Base-by-base conservation (phyloP, 2,329 filamentous ascomycete species). In the Neonectria punicea region DNA sequence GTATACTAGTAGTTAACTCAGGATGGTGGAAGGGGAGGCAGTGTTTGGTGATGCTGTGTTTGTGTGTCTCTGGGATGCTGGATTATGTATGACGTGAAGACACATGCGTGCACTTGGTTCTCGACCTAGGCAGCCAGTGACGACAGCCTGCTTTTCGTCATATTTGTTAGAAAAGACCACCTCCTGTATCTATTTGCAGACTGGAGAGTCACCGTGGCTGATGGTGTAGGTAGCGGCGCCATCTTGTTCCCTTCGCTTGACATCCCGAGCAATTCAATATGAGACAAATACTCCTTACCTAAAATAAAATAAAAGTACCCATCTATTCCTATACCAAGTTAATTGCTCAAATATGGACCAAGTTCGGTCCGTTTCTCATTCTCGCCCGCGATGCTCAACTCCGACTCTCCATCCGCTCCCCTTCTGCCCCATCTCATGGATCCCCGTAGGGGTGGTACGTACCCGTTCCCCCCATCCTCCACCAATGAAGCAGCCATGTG, bases 91-190 rank as follows among this genome's bases (percentile, higher is more conserved):
- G 47, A 50, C 47, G 47, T 34, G 47, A 50, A 50, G 16, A n/a
- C 25, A 50, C 28, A 49, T 20, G 28, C 32, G 11, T 18, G 10
- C 20, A 39, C 28, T 14, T 46, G 36, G 16, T 25, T 25, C 8
- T 32, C 32, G 16, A 47, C 25, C 44, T 30, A n/a, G 25, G 5
- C 25, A 25, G 28, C 28, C 11, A 34, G 44, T 62, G 59, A 62
- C 53, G 53, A 51, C 46, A 56, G 46, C 44, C 36, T 50, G 44
- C 53, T 34, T 56, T 22, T 43, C 25, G 46, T 25, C 25, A 25
- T 25, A 6, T 25, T 25, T 25, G 25, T 13, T 34, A 13, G 32
- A 13, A 34, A 34, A 13, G 32, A 10, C 13, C 32, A 13, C 32
- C 3, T 4, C 11, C 25, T 25, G 25, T 25, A 13, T 34, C 32